phyloP scores from a whole-genome alignment of 2,329 filamentous ascomycete species.

The Hypocreales sp. region DNA sequence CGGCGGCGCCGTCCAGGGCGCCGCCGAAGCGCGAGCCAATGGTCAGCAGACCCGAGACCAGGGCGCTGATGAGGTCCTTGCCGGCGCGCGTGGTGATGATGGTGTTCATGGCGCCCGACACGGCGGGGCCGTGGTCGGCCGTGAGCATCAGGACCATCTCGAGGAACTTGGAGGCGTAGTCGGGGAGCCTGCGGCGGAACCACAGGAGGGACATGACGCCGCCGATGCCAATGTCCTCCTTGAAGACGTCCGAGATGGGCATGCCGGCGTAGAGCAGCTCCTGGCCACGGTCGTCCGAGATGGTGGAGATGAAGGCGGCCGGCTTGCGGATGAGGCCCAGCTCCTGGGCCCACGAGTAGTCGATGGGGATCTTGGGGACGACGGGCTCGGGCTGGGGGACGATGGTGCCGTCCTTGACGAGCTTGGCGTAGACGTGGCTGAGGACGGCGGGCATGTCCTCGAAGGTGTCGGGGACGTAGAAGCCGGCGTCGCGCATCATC shows the following conservation, averaged over 20 bases:
- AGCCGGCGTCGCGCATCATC: slow-evolving; percentile 86
- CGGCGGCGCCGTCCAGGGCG: slow-evolving; percentile 91
- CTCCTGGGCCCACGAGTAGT: slow-evolving; percentile 99
- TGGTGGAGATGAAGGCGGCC: slow-evolving; percentile 98
- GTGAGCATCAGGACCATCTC: slow-evolving; percentile 99
- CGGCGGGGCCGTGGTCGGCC: slow-evolving; percentile 94
- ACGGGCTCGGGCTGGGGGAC: slow-evolving; percentile 75
- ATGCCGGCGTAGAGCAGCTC: slow-evolving; percentile 97
- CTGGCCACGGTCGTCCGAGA: slow-evolving; percentile 98
- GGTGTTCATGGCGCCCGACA: slow-evolving; percentile 99
- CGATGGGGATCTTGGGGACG: slow-evolving; percentile 97
- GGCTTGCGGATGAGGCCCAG: slow-evolving; percentile 99
- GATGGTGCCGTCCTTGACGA: slow-evolving; percentile 74
- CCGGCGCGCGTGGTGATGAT: slow-evolving; percentile 99
- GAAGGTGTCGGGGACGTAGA: slow-evolving; percentile 90
- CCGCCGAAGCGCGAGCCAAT: slow-evolving; percentile 98
- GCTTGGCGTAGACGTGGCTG: slow-evolving; percentile 70
- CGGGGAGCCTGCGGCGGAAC: slow-evolving; percentile 95
- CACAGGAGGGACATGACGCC: slow-evolving; percentile 99
- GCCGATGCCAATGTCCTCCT: slow-evolving; percentile 95
- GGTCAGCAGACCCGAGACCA: slow-evolving; percentile 92
- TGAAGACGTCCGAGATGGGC: slow-evolving; percentile 99
- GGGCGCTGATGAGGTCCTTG: slow-evolving; percentile 92
- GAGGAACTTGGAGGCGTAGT: slow-evolving; percentile 95
- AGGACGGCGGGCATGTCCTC: slow-evolving; percentile 79